Evolutionary conservation across 2,329 filamentous ascomycete genomes (phyloP), one percentile per base, ranked within the genome.

Genomic region (Fusarium veterinarium): DNA sequence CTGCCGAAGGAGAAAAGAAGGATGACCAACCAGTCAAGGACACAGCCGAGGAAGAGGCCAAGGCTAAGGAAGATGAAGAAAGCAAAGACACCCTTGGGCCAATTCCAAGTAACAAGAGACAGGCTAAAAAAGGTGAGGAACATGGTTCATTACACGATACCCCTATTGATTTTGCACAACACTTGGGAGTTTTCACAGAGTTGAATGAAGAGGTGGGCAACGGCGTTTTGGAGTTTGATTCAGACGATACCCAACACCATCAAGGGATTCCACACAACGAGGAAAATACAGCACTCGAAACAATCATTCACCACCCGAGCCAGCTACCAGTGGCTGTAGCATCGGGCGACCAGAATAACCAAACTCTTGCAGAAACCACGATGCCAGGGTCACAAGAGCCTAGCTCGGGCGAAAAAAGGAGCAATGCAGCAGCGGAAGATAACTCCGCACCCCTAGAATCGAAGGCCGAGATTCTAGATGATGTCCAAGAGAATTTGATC

Each of bases 111-210:
- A 80, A 81, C 55, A 80, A 81, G 67, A 82, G 79, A 72, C 78
- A 73, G 69, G 75, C 76, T 61, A 81, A 80, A 73, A 84, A 83
- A 85, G 84, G 84, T 86, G 81, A 86, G 84, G 79, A 81, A 75
- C 70, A 76, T 67, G 70, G 74, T 80, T 79, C 74, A 78, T 77
- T 81, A 77, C 76, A 79, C 80, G 77, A 83, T 83, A 79, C 79
- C 79, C 79, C 78, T 75, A 76, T 78, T 81, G 77, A 78, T 78
- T 79, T 81, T 80, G 60, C 74, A 72, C 77, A 76, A 76, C 67
- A 69, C 73, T 71, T 76, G 74, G 77, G 73, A 77, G 73, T 76
- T 72, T 75, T 75, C 72, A 72, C 71, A 66, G 71, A 75, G 66
- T 67, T 75, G 65, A 67, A 76, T 64, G 65, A 75, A 66, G 74